Percentiles rank a stretch among this genome's conserved stretches.
These are phyloP conservation scores for Metschnikowia peoriensis DNA, from an alignment of 805 yeast genomes.

Conservation along the genomic window DNA sequence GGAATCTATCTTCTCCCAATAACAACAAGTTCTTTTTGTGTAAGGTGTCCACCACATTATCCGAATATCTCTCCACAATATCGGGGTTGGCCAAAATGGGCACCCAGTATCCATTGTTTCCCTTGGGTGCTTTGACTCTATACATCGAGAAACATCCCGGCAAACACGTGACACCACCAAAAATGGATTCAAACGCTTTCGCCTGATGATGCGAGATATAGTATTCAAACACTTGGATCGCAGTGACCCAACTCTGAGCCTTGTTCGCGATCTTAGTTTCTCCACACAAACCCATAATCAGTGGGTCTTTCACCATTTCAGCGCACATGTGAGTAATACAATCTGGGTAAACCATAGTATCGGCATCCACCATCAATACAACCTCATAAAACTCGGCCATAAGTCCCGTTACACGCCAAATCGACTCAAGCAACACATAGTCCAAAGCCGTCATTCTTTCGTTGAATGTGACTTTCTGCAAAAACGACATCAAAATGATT, in stretches of 20 bases:
- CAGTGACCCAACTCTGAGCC: conserved; percentile 81
- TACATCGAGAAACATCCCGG: conserved; percentile 96
- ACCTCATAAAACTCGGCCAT: conserved; percentile 82
- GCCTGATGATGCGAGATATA: conserved; percentile 93
- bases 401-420: conserved; percentile 82
- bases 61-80: conserved; percentile 87
- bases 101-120: conserved; percentile 74
- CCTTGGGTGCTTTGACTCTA: conserved; percentile 87
- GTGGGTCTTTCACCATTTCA: conserved; percentile 82
- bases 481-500: conserved; percentile 83
- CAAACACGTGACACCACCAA: conserved; percentile 91
- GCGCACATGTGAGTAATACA: conserved; percentile 87
- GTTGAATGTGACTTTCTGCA: conserved; percentile 83
- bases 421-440: conserved; percentile 67
- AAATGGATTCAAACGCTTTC: conserved; percentile 91
- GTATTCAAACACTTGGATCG: conserved; percentile 91
- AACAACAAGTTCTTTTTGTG: conserved; percentile 83
- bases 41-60: conserved; percentile 77
- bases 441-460: conserved; percentile 94
- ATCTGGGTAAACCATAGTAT: conserved; percentile 84
- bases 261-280: conserved; percentile 91
- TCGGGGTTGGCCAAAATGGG: conserved; percentile 92
- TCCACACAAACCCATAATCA: conserved; percentile 90
- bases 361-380: conserved; percentile 92
- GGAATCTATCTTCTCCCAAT: conserved; percentile 87